A percentile compares a stretch with the other conserved stretches of the same genome.
These are phyloP conservation scores for Calonectria pseudoreteaudii DNA, from an alignment of 2,329 filamentous ascomycete genomes.

Conservation along the genomic window DNA sequence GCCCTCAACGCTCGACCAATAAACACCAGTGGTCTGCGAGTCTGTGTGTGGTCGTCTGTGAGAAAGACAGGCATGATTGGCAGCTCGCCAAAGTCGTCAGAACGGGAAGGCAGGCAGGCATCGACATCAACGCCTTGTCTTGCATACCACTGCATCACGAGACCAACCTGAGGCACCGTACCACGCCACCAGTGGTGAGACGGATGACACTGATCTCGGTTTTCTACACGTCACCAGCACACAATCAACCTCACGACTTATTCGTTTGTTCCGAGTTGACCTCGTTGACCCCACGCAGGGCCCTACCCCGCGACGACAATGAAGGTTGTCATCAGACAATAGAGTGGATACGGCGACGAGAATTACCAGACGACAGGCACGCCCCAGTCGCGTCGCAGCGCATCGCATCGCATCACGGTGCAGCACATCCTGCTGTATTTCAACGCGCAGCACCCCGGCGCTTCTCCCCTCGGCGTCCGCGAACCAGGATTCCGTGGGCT, in stretches of 20 bases:
- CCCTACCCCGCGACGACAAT: not conserved
- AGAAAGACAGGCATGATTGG: constrained; percentile 8
- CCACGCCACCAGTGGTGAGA: constrained; percentile 18
- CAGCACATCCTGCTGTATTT: not conserved
- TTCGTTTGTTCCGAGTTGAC: not conserved
- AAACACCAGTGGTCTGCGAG: not conserved
- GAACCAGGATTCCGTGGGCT: constrained; percentile 9
- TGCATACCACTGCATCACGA: constrained; percentile 12
- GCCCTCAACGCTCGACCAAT: not conserved
- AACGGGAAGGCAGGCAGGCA: not conserved
- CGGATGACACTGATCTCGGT: not conserved
- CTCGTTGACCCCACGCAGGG: not conserved
- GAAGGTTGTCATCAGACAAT: not conserved
- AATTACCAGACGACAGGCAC: not conserved
- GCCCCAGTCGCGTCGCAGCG: not conserved
- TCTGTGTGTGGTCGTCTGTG: not conserved
- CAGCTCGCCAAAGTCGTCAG: constrained; percentile 2
- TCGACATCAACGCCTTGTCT: not conserved
- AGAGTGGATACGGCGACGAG: not conserved
- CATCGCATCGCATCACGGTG: constrained; percentile 1
- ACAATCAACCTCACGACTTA: not conserved
- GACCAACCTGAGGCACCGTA: constrained; percentile 15
- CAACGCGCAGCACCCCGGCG: not conserved
- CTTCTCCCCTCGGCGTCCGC: not conserved
- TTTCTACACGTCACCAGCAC: constrained; percentile 1